A percentile compares a stretch with the other conserved stretches of the same genome.
phyloP scores from a whole-genome alignment of 2,329 filamentous ascomycete genomes.

The Hypoxylon sp. region DNA sequence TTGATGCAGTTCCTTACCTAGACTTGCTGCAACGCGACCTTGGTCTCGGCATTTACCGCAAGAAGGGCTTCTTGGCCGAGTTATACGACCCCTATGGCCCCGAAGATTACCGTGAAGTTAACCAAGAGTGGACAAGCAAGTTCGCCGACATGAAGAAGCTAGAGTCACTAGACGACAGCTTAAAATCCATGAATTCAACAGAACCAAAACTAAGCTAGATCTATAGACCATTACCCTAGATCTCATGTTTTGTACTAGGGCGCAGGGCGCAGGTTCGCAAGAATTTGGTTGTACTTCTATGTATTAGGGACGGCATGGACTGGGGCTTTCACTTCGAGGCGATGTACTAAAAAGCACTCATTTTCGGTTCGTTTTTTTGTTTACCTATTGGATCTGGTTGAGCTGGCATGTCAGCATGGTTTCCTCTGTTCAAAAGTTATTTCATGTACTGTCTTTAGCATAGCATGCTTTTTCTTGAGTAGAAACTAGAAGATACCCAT shows the following conservation, averaged over 20 bases:
- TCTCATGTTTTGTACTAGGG: constrained; percentile 22
- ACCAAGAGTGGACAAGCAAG: constrained; percentile 65
- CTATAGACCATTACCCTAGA: constrained; percentile 18
- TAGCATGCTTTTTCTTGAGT: constrained; percentile 33
- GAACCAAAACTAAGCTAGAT: constrained; percentile 28
- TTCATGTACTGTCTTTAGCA: constrained; percentile 24
- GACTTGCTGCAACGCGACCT: constrained; percentile 78
- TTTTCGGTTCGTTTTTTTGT: constrained; percentile 20
- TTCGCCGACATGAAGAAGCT: constrained; percentile 43
- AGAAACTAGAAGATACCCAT: constrained; percentile 44
- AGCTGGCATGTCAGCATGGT: constrained; percentile 33
- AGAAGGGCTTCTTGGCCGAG: constrained; percentile 67
- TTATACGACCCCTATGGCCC: constrained; percentile 71
- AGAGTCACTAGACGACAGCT: constrained; percentile 35
- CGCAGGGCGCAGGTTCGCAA: constrained; percentile 17
- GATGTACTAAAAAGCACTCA: constrained; percentile 39
- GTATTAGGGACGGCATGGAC: constrained; percentile 31
- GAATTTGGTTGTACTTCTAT: constrained; percentile 38
- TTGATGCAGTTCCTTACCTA: constrained; percentile 81
- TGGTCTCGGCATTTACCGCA: constrained; percentile 70
- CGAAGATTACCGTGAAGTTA: constrained; percentile 69
- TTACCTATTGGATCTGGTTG: constrained; percentile 17
- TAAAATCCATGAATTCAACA: constrained; percentile 24
- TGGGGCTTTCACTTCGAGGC: constrained; percentile 32
- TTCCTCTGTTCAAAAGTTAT: constrained; percentile 26